phyloP scores from a whole-genome alignment of 345 rosid genomes.

The Limnanthes douglasii region DNA sequence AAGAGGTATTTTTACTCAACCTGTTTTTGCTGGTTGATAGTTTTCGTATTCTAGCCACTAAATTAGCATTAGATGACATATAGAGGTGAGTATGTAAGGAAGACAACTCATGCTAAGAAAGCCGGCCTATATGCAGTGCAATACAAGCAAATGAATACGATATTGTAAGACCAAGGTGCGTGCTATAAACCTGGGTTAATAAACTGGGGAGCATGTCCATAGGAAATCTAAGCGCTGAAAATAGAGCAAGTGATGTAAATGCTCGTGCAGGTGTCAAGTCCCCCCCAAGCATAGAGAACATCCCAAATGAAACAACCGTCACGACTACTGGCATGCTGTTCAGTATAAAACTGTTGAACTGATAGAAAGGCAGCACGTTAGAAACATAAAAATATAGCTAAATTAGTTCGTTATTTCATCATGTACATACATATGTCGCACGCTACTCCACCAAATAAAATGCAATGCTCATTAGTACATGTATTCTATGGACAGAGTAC shows the following conservation, averaged over 20 bases:
- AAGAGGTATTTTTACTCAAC: too few species aligned
- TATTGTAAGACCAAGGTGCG: too few species aligned
- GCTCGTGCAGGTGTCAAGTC: constrained; percentile 90
- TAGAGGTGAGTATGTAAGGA: too few species aligned
- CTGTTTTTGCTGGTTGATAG: too few species aligned
- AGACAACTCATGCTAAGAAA: too few species aligned
- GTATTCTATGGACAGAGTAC: too few species aligned
- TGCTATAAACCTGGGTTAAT: constrained; percentile 52
- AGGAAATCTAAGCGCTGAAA: constrained; percentile 65
- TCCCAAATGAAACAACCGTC: constrained; percentile 80
- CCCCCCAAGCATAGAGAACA: constrained; percentile 87
- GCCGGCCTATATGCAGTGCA: not conserved
- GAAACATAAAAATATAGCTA: constrained; percentile 4
- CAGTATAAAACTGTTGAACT: constrained; percentile 74
- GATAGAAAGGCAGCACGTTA: constrained; percentile 17
- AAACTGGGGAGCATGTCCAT: constrained; percentile 76
- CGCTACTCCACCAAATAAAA: too few species aligned
- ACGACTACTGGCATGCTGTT: constrained; percentile 84
- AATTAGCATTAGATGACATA: too few species aligned
- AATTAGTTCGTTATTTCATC: constrained; percentile 4
- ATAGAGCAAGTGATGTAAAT: constrained; percentile 90
- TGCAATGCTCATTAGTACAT: too few species aligned
- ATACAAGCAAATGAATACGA: not conserved
- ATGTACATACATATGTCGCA: constrained; percentile 2
- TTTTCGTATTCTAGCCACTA: not conserved